phyloP scores from a whole-genome alignment of 495 filamentous ascomycete genomes.

The Daldinia caldariorum region DNA sequence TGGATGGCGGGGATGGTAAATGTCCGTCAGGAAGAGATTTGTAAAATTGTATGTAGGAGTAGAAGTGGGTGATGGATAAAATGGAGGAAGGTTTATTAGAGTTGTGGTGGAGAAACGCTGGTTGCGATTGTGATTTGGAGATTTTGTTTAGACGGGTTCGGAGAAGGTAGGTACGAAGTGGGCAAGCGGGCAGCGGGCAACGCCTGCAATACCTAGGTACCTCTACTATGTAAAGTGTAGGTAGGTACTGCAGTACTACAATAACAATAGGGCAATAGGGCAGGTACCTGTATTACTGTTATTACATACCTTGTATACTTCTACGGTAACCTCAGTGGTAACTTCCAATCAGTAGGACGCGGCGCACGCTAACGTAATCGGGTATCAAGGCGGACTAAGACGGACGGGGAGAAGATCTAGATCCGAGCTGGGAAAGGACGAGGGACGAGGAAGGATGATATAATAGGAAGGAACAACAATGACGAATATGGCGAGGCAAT shows the following conservation, averaged over 20 bases:
- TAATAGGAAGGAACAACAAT: constrained; percentile 1
- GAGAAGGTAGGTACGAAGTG: constrained; percentile 37
- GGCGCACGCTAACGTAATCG: constrained; percentile 26
- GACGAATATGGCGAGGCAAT: constrained; percentile 1
- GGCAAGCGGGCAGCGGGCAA: background rate
- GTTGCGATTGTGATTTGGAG: constrained; percentile 35
- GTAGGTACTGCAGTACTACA: background rate
- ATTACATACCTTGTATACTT: background rate
- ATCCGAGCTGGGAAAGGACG: constrained; percentile 14
- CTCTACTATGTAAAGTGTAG: no score
- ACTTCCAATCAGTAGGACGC: background rate
- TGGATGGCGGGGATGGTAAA: constrained; percentile 11
- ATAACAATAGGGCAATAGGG: background rate
- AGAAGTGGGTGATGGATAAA: constrained; percentile 37
- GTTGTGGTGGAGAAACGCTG: constrained; percentile 38
- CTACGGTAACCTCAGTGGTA: background rate
- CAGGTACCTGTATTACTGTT: constrained; percentile 6
- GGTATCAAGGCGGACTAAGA: constrained; percentile 1
- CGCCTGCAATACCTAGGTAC: background rate
- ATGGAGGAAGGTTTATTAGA: constrained; percentile 34
- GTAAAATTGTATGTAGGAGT: constrained; percentile 4
- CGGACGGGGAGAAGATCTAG: constrained; percentile 10
- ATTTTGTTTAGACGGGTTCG: constrained; percentile 43
- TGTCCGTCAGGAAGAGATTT: constrained; percentile 22
- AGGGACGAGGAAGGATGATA: background rate